These are phyloP conservation scores for Antrodiella citrinella DNA, from an alignment of 768 basidiomycete species.

Conservation along the genomic window DNA sequence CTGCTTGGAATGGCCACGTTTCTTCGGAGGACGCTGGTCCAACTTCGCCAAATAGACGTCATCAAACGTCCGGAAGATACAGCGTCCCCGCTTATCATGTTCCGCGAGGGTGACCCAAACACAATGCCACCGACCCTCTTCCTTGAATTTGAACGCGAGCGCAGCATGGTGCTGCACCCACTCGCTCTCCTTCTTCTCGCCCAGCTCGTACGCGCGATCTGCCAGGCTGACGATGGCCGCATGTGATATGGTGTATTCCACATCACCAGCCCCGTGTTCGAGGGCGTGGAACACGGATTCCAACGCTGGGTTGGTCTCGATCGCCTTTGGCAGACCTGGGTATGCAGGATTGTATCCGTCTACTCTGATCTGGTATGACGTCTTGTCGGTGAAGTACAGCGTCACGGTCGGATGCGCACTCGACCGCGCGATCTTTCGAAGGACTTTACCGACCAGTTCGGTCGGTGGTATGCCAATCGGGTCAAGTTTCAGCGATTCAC, in stretches of 20 bases:
- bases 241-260: constrained; percentile 37
- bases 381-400: constrained; percentile 28
- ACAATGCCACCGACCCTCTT: constrained; percentile 48
- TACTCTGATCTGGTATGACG: constrained; percentile 38
- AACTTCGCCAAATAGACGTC: constrained; percentile 49
- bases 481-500: neutral
- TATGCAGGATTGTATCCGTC: constrained; percentile 54
- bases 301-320: constrained; percentile 42
- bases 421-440: constrained; percentile 24
- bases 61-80: constrained; percentile 46
- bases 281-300: constrained; percentile 30
- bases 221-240: constrained; percentile 46
- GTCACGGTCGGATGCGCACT: constrained; percentile 27
- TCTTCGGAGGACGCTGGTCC: constrained; percentile 16
- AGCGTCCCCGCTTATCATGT: constrained; percentile 28
- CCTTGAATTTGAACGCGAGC: constrained; percentile 48
- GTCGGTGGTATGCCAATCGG: constrained; percentile 13
- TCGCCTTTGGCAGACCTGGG: constrained; percentile 48
- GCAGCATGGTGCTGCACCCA: constrained; percentile 42
- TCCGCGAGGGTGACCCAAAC: constrained; percentile 58
- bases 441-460: constrained; percentile 24
- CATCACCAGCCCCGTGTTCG: constrained; percentile 23
- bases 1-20: neutral
- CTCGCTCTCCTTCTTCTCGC: constrained; percentile 16
- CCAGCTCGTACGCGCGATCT: constrained; percentile 49